Percentiles rank a stretch among this genome's conserved stretches.
These are phyloP conservation scores for Phylloporus gajari DNA, from an alignment of 1,284 basidiomycete genomes.

Conservation along the genomic window DNA sequence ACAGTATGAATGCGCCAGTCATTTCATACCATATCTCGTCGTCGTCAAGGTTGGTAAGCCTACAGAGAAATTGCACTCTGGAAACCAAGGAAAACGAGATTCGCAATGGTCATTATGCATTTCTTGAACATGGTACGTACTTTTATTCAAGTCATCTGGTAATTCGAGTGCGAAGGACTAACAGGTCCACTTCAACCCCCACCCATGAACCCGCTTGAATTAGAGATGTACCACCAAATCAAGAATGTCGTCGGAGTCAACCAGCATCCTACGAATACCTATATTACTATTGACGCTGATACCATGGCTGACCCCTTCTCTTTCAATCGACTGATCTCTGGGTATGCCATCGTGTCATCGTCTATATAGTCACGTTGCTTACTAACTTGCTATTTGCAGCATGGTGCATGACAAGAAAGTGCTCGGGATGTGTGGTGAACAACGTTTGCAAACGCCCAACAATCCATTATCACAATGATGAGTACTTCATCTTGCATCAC, in stretches of 20 bases:
- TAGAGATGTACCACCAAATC: conserved; percentile 99
- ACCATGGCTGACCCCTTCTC: conserved; percentile 90
- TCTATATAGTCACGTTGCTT: background rate
- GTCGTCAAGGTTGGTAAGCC: conserved; percentile 98
- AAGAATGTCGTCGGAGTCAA: conserved; percentile 99
- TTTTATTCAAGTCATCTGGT: background rate
- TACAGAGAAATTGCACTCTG: conserved; percentile 90
- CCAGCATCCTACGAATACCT: conserved; percentile 97
- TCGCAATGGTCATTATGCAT: conserved; percentile 97
- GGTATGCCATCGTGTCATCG: conserved; percentile 61
- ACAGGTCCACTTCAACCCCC: conserved; percentile 93
- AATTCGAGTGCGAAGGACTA: background rate
- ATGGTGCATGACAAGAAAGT: conserved; percentile 95
- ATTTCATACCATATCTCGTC: conserved; percentile 96
- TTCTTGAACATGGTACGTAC: conserved; percentile 90
- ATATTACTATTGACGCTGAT: conserved; percentile 96
- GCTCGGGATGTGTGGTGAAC: conserved; percentile 53
- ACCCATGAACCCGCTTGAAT: conserved; percentile 94
- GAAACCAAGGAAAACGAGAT: conserved; percentile 97
- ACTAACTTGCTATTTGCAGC: conserved; percentile 47
- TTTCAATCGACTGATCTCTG: conserved; percentile 90
- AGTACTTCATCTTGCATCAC: too few species aligned
- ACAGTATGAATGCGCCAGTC: conserved; percentile 92
- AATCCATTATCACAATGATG: too few species aligned
- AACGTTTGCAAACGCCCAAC: too few species aligned